Evolutionary conservation across 2,329 filamentous ascomycete species (phyloP).

Genomic region (Colletotrichum kahawae): DNA sequence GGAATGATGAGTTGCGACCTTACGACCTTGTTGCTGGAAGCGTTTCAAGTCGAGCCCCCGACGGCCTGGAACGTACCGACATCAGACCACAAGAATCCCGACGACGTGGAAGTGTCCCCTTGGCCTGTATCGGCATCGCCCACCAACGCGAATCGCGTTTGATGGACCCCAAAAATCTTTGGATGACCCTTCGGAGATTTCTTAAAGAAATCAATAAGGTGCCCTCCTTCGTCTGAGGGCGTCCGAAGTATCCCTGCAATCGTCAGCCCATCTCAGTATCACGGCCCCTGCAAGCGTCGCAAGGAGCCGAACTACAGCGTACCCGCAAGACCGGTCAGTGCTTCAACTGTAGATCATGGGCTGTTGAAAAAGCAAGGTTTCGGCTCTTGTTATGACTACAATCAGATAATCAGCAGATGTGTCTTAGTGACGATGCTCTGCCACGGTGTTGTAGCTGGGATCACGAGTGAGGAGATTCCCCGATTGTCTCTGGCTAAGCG

Average conservation of each 20-base stretch:
- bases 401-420: background rate
- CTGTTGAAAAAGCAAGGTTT: background rate
- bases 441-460: background rate
- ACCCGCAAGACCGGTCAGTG: background rate
- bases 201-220: background rate
- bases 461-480: background rate
- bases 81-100: constrained; percentile 4
- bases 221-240: background rate
- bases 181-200: background rate
- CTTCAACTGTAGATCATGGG: background rate
- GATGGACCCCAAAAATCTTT: background rate
- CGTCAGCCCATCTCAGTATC: constrained; percentile 2
- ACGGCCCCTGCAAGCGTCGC: background rate
- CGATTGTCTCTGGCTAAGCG: background rate
- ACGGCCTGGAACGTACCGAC: background rate
- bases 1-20: background rate
- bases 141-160: background rate
- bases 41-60: constrained; percentile 6
- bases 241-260: background rate
- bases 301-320: background rate
- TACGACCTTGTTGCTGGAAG: constrained; percentile 4
- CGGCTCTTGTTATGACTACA: background rate
- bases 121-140: background rate
- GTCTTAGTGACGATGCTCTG: background rate
- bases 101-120: background rate